Base-by-base conservation (phyloP, 305 asterid species). In the Fraxinus dipetala region DNA sequence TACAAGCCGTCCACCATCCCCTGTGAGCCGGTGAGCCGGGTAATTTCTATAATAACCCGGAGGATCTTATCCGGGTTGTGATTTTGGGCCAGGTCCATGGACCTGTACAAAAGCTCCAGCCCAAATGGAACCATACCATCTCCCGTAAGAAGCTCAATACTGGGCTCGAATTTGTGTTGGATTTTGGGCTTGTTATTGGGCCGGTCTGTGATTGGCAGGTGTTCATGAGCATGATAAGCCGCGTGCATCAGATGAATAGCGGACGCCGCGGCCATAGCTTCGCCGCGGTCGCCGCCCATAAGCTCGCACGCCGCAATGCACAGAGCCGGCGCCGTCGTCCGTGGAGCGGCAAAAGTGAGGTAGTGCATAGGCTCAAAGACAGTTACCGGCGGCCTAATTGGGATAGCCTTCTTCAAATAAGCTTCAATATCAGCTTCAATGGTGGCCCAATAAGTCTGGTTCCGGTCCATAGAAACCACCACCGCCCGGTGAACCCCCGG, bases 261-360 rank as follows among this genome's bases (percentile, higher is more conserved):
- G 0, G 92, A 16, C 0, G 97, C 94, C 0, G 96, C 93, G 0
- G 90, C 91, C 88, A 90, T 61, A 34, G 93, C 93, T 14, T 80
- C 88, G 79, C 35, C 75, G 0, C 90, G 74, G 31, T 84, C 87
- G 1, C 95, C 93, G 28, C 96, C 92, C 1, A 90, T 83, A 26
- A 90, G 85, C 80, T 93, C 95, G 18, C 97, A 93, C 0, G 96
- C 94, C 0, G 96, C 96, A 56, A 91, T 85, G 82, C 96, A 91
- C 0, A 93, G 88, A 0, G 93, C 86, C 1, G 97, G 81, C 0
- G 96, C 93, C 34, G 85, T 83, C 81, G 92, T 88, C 78, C 81
- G 74, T 0, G 96, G 93, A 76, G 93, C 92, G 6, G 95, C 82
- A 32, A 93, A 84, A 59, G 93, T 85, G 81, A 93, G 87, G 81